Base-by-base conservation (phyloP, 2,329 filamentous ascomycete genomes). In the Exophiala oligosperma region DNA sequence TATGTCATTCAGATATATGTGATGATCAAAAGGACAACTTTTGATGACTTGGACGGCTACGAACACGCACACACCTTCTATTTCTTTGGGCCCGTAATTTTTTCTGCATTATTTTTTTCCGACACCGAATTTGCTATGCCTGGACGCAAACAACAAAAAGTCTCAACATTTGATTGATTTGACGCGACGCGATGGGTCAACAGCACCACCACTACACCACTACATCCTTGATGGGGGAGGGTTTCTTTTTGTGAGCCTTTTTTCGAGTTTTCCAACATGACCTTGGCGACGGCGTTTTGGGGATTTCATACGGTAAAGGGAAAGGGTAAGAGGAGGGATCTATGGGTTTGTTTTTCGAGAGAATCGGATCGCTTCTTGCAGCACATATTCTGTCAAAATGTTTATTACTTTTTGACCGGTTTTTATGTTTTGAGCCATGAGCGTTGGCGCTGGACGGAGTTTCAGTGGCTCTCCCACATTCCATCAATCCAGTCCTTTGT, bases 401-500 rank as follows among this genome's bases (percentile, higher is more conserved):
- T 38, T 48, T 2, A 49, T 24, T 40, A 35, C 23, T 28, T 40
- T 32, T 40, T 8, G 29, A 32, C 41, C n/a, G 17, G 17, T 47
- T 48, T 6, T 7, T 35, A 40, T 17, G 17, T 17, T 28, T 38
- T 21, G 24, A 38, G 49, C 28, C 28, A 37, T 51, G 41, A 56
- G 54, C 54, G 54, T 51, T 38, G 54, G 54, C 54, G 54, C 54
- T 56, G 54, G 54, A 51, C 37, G 54, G 54, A 24, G 35, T 26
- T 29, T 24, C 23, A 6, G 6, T 21, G 14, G 17, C 17, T 28
- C 35, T 21, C 9, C 32, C 9, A 7, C 40, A 37, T 43, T 17
- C 9, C 5, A 21, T n/a, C 40, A 23, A 17, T 43, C n/a, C 17
- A 17, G 14, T n/a, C 17, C 17, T 43, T 43, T 43, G 40, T 17